phyloP scores from a whole-genome alignment of 306 rosid species.

The Cucurbita maxima region DNA sequence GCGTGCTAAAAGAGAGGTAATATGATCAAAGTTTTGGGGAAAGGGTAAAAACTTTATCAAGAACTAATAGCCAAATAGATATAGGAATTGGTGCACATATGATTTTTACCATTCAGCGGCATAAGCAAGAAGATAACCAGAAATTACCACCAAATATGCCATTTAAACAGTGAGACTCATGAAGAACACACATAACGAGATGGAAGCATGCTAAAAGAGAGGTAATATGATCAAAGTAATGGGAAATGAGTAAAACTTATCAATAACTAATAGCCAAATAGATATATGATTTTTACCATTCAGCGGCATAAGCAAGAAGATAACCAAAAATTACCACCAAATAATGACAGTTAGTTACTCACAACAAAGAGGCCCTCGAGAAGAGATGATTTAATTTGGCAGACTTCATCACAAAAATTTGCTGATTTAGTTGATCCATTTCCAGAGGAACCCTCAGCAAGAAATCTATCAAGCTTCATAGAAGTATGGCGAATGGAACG shows the following conservation, averaged over 20 bases:
- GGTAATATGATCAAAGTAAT: neutral
- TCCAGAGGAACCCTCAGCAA: slow-evolving; percentile 47
- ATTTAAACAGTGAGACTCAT: neutral
- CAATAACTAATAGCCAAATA: neutral
- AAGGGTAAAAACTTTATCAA: neutral
- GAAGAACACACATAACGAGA: neutral
- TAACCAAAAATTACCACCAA: neutral
- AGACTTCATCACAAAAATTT: slow-evolving; percentile 59
- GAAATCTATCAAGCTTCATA: slow-evolving; percentile 59
- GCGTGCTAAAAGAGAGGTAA: neutral
- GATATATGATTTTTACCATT: neutral
- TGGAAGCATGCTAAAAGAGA: neutral
- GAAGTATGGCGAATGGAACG: slow-evolving; percentile 45
- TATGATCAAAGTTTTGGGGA: neutral
- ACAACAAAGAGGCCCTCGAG: slow-evolving; percentile 85
- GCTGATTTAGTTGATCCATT: slow-evolving; percentile 41
- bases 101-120: neutral
- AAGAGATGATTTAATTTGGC: slow-evolving; percentile 83
- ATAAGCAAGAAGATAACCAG: neutral
- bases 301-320: neutral
- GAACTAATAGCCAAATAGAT: neutral
- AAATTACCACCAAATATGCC: neutral
- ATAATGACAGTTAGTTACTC: slow-evolving; percentile 18
- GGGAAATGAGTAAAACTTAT: neutral
- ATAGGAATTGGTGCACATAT: too few species aligned